Percentiles rank a stretch among this genome's conserved stretches.
Conservation (phyloP, 371 early-diverging fungal species). For the Zychaea mexicana region DNA sequence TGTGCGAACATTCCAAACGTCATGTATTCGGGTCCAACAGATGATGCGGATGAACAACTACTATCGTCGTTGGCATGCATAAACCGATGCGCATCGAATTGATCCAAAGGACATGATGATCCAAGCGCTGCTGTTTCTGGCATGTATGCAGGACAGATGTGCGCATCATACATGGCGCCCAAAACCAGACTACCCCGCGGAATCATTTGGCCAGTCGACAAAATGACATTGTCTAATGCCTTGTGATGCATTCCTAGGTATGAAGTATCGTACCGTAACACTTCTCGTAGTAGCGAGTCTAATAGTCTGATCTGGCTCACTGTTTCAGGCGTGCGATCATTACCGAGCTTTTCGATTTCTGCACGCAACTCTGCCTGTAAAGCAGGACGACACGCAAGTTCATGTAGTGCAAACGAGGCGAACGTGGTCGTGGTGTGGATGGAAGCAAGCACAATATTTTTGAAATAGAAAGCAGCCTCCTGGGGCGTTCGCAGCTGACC, state of each 20-base stretch:
- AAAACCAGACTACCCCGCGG: slow-evolving; percentile 37
- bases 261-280: slow-evolving; percentile 34
- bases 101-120: slow-evolving; percentile 10
- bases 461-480: slow-evolving; percentile 35
- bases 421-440: slow-evolving; percentile 42
- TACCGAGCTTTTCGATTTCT: slow-evolving; percentile 18
- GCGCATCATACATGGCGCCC: slow-evolving; percentile 22
- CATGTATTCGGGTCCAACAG: background rate
- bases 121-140: background rate
- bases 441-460: slow-evolving; percentile 35
- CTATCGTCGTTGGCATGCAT: background rate
- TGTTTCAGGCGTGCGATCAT: slow-evolving; percentile 24
- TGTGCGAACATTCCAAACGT: slow-evolving; percentile 13
- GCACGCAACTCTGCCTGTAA: slow-evolving; percentile 22
- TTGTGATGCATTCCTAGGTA: slow-evolving; percentile 33
- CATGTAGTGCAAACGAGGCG: slow-evolving; percentile 31
- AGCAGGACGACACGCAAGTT: slow-evolving; percentile 32
- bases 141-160: slow-evolving; percentile 4
- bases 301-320: slow-evolving; percentile 35
- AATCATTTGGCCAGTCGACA: slow-evolving; percentile 46
- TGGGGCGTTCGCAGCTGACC: slow-evolving; percentile 18
- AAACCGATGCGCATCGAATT: slow-evolving; percentile 33
- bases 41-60: slow-evolving; percentile 11
- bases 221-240: slow-evolving; percentile 24
- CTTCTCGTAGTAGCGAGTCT: slow-evolving; percentile 55